These are phyloP conservation scores for Dissoconium aciculare DNA, from an alignment of 2,329 filamentous ascomycete species.

Conservation along the genomic window DNA sequence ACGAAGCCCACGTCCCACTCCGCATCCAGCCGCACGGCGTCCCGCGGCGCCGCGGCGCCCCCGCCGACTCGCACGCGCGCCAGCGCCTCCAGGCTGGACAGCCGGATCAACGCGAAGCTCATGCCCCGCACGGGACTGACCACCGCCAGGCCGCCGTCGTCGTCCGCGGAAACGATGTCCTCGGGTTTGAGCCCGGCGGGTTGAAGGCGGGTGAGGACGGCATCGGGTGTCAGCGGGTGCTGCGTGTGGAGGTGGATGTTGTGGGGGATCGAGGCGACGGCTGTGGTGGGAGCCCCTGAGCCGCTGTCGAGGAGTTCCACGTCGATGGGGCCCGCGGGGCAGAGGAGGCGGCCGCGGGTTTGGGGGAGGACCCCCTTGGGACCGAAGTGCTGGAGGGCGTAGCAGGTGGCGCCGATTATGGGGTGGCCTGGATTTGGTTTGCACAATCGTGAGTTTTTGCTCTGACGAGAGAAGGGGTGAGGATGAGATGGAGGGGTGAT, in stretches of 20 bases:
- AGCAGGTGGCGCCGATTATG: slow-evolving; percentile 41
- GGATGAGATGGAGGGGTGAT: slow-evolving; percentile 2
- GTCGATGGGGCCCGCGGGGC: slow-evolving; percentile 32
- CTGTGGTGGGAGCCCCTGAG: slow-evolving; percentile 26
- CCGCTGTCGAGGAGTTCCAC: slow-evolving; percentile 25
- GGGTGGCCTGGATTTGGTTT: slow-evolving; percentile 33
- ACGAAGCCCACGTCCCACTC: slow-evolving; percentile 36
- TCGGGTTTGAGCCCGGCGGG: not conserved
- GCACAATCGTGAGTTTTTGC: not conserved
- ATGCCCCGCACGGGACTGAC: slow-evolving; percentile 53
- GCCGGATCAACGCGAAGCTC: slow-evolving; percentile 52
- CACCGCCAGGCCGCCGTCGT: slow-evolving; percentile 9
- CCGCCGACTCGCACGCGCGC: no score
- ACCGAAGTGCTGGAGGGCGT: slow-evolving; percentile 26
- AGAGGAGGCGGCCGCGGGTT: slow-evolving; percentile 25
- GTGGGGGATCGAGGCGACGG: slow-evolving; percentile 51
- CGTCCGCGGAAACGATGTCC: slow-evolving; percentile 8
- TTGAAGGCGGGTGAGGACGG: slow-evolving; percentile 15
- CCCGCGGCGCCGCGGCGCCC: not conserved
- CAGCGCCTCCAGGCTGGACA: slow-evolving; percentile 47
- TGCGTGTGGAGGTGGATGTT: slow-evolving; percentile 45
- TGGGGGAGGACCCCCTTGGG: slow-evolving; percentile 4
- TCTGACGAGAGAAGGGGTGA: slow-evolving; percentile 11
- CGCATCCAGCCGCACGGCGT: slow-evolving; percentile 18
- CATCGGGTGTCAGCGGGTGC: slow-evolving; percentile 17